Base-by-base conservation (phyloP, 495 filamentous ascomycete genomes). In the Glonium stellatum region DNA sequence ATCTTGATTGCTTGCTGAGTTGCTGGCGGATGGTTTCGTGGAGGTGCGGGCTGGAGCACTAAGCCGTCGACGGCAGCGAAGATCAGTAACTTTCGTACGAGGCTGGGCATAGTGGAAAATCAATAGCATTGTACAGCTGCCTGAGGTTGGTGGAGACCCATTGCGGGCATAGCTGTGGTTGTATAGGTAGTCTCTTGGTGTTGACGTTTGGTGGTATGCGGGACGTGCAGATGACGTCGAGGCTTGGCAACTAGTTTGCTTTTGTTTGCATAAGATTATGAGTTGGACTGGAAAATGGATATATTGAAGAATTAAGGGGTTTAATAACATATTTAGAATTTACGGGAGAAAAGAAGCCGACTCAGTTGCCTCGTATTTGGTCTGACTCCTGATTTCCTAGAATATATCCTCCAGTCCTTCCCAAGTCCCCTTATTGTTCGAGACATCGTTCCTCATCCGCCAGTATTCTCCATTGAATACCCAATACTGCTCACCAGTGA, bases 401-500 rank as follows among this genome's bases (percentile, higher is more conserved):
- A 87, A 89, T 42, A 89, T 88, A 72, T 87, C 83, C 63, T 89
- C 82, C 31, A 84, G 75, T 76, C 82, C 83, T 66, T 77, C 73
- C 57, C 77, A 78, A 53, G 68, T 73, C 44, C 76, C 78, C 64
- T 77, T 72, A 27, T 75, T 76, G 19, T 74, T 66, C 51, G 74
- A 82, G 54, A 81, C 84, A 67, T 73, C 72, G 47, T 82, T 75
- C 55, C 88, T 77, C 66, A 81, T 80, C 59, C 76, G 73, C 93
- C 93, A 98, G 71, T 98, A 98, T 71, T 88, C 81, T 4, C 85
- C 88, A 67, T 84, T 91, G 65, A 89, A 92, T 54, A 83, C 76
- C 93, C 93, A 98, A 75, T 86, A 95, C 64, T 87, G 83, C 73
- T 96, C 89, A 1, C 93, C 92, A 13, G 92, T 97, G 25, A 89